Evolutionary conservation across 495 filamentous ascomycete genomes (phyloP).

Genomic region (Talaromyces thailandensis): DNA sequence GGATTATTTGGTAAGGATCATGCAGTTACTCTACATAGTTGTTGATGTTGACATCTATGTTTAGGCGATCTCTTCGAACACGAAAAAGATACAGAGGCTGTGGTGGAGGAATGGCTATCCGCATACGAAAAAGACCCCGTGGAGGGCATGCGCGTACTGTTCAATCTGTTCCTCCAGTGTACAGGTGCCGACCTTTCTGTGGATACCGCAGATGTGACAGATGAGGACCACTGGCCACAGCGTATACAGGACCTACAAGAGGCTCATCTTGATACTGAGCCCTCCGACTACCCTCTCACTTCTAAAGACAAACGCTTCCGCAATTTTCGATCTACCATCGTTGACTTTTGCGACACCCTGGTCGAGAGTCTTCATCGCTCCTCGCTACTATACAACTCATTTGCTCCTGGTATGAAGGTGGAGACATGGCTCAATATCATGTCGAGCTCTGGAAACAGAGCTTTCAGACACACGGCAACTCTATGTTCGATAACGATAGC

Average conservation of each 20-base stretch:
- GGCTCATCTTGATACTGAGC: constrained; percentile 66
- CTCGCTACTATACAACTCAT: constrained; percentile 65
- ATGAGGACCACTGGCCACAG: constrained; percentile 69
- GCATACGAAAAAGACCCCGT: constrained; percentile 60
- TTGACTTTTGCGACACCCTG: constrained; percentile 67
- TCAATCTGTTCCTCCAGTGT: constrained; percentile 81
- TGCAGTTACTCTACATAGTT: too few relatives aligned
- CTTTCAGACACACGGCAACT: constrained; percentile 89
- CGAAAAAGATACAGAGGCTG: constrained; percentile 56
- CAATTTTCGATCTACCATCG: constrained; percentile 65
- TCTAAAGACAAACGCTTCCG: constrained; percentile 63
- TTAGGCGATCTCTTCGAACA: constrained; percentile 76
- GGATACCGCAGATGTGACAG: constrained; percentile 67
- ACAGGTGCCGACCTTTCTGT: constrained; percentile 72
- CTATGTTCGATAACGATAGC: constrained; percentile 68
- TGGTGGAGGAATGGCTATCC: constrained; percentile 72
- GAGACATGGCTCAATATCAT: constrained; percentile 77
- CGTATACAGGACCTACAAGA: constrained; percentile 70
- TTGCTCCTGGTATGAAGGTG: constrained; percentile 71
- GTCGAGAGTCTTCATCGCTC: constrained; percentile 67
- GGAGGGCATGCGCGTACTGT: constrained; percentile 65
- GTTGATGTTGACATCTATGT: constrained; percentile 10
- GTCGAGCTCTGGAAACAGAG: constrained; percentile 72
- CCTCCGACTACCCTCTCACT: constrained; percentile 88
- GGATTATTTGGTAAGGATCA: constrained; percentile 65